A percentile compares a stretch with the other conserved stretches of the same genome.
These are phyloP conservation scores for Colletotrichum australisinense DNA, from an alignment of 2,329 filamentous ascomycete species.

Conservation along the genomic window DNA sequence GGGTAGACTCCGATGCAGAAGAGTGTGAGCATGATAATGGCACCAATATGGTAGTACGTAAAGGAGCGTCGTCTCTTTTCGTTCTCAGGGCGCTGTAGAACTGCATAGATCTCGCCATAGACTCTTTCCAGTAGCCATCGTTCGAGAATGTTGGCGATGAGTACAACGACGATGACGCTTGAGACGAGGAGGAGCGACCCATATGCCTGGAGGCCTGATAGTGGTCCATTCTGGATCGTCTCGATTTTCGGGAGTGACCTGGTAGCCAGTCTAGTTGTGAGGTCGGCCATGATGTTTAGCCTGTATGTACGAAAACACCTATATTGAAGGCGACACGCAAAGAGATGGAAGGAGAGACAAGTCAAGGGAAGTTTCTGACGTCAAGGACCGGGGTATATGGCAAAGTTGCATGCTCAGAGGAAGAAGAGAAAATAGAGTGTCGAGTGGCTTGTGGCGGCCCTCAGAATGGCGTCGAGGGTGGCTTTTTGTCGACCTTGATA, in stretches of 20 bases:
- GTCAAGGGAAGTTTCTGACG: not conserved
- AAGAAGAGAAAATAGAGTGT: not conserved
- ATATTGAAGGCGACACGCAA: not conserved
- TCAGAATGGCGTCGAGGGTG: no score
- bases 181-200: slow-evolving; percentile 33
- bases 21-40: slow-evolving; percentile 27
- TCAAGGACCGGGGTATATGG: not conserved
- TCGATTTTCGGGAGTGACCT: slow-evolving; percentile 28
- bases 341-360: not conserved
- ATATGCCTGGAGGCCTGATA: slow-evolving; percentile 17
- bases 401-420: not conserved
- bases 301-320: not conserved
- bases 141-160: slow-evolving; percentile 34
- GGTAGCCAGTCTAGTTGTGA: not conserved
- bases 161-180: slow-evolving; percentile 26
- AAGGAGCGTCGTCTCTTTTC: slow-evolving; percentile 36
- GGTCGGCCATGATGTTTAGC: not conserved
- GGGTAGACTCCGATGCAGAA: slow-evolving; percentile 32
- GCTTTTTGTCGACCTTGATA: no score
- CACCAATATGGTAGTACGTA: slow-evolving; percentile 36
- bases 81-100: slow-evolving; percentile 16
- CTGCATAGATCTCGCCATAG: slow-evolving; percentile 25
- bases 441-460: no score
- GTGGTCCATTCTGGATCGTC: slow-evolving; percentile 22
- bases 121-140: slow-evolving; percentile 27